Evolutionary conservation across 192 early-diverging fungal species (phyloP).

Genomic region (Globomyces pollinis-pini): DNA sequence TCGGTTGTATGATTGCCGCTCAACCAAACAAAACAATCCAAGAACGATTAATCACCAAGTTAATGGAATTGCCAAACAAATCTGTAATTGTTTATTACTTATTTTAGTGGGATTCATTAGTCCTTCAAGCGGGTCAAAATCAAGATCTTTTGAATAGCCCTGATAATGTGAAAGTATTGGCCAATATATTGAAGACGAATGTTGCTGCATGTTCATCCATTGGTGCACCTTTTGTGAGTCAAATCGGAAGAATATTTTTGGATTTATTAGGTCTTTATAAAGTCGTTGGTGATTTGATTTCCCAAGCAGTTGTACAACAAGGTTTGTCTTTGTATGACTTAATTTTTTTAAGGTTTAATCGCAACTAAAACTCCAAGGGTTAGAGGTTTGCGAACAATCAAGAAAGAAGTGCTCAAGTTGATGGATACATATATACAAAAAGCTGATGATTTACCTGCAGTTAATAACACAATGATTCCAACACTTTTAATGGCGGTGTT

Average conservation of each 20-base stretch:
- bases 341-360: no score
- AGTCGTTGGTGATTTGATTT: constrained; percentile 78
- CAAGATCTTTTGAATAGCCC: constrained; percentile 64
- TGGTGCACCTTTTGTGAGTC: constrained; percentile 79
- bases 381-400: constrained; percentile 87
- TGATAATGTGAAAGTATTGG: constrained; percentile 76
- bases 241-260: constrained; percentile 83
- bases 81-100: constrained; percentile 42
- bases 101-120: constrained; percentile 73
- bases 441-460: constrained; percentile 74
- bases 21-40: constrained; percentile 72
- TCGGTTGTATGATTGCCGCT: constrained; percentile 95
- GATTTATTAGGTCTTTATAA: constrained; percentile 90
- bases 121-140: constrained; percentile 62
- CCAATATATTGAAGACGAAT: constrained; percentile 93
- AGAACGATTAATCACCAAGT: constrained; percentile 72
- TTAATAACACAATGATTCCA: constrained; percentile 81
- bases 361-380: constrained; percentile 87
- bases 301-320: constrained; percentile 61
- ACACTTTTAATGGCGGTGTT: constrained; percentile 85
- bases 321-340: no score
- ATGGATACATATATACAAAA: constrained; percentile 88
- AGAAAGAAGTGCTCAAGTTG: constrained; percentile 88
- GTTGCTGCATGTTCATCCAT: constrained; percentile 83
- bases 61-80: constrained; percentile 85